Evolutionary conservation across 2,329 filamentous ascomycete species (phyloP), one percentile per base, ranked within the genome.

Genomic region (Amauroascus niger): DNA sequence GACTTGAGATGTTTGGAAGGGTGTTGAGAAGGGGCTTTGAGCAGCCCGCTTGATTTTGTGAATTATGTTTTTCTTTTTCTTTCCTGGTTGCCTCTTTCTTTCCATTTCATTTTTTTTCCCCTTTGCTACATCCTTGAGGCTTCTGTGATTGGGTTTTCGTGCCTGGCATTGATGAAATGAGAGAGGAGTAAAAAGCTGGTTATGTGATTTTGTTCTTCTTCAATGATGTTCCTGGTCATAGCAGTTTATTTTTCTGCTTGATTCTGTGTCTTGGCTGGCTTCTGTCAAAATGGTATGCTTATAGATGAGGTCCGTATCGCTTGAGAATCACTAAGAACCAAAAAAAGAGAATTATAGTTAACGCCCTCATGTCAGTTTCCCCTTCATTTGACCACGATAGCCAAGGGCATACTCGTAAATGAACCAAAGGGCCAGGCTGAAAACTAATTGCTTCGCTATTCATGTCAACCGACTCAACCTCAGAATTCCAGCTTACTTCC

Each of bases 1-100:
- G 68, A 16, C 63, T 75, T 40, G 73, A 75, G 44, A 72, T 72
- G 71, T 75, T 75, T 60, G 71, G 71, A 22, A 65, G 88, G 62
- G 83, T 95, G 58, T 82, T 95, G 59, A 80, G 86, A 71, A 80
- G 90, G 65, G 86, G 87, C 48, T 95, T 89, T 78, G 89, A 95
- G 75, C 86, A 91, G 70, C 80, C 82, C 57, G 83, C 81, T 61
- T 86, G 69, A 71, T 59, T 59, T 56, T 37, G 16, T 43, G 16
- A 46, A 51, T 52, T 47, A 53, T 56, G 52, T 57, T 51, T 30
- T 18, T 41, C 57, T 43, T 54, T 18, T 24, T 28, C 39, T 51
- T 45, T 33, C 44, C 41, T 58, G 52, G 51, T 47, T 49, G 39
- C 22, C 45, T 35, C 45, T 50, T 39, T 39, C 48, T 46, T 40